Evolutionary conservation across 73 alveolate genomes (phyloP).

Genomic region (Paramecium sexaurelia): DNA sequence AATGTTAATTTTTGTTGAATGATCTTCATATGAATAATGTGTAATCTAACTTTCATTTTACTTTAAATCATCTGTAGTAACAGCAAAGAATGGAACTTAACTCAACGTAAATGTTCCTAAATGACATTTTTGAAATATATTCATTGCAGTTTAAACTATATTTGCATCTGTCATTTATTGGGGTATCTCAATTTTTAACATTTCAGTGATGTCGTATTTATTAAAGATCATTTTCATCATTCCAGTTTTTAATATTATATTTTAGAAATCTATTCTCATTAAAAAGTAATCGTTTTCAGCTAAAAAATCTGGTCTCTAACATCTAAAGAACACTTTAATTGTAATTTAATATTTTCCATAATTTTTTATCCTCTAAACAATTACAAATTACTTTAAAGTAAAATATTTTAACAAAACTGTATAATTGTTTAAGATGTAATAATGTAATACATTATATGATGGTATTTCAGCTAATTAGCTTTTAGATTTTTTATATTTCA

Average conservation of each 20-base stretch:
- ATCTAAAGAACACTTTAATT: conserved; percentile 32
- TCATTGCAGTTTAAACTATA: conserved; percentile 30
- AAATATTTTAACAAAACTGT: not conserved
- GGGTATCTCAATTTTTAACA: not conserved
- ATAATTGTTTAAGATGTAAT: not conserved
- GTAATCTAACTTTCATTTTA: not conserved
- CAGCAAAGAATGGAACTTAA: conserved; percentile 6
- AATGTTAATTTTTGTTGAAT: not conserved
- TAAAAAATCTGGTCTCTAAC: not conserved
- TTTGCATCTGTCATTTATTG: not conserved
- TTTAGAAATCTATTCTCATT: conserved; percentile 31
- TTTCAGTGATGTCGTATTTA: conserved; percentile 27
- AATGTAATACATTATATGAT: conserved; percentile 8
- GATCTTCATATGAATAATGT: not conserved
- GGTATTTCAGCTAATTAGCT: conserved; percentile 32
- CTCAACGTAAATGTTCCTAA: not conserved
- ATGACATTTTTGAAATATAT: not conserved
- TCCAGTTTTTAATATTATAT: not conserved
- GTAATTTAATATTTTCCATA: conserved; percentile 19
- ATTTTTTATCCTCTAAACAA: conserved; percentile 11
- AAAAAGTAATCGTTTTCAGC: conserved; percentile 4
- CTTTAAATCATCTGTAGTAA: not conserved
- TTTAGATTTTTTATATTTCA: conserved; percentile 19
- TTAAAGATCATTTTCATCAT: conserved; percentile 50
- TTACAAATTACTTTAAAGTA: conserved; percentile 1